A percentile compares a stretch with the other conserved stretches of the same genome.
phyloP scores from a whole-genome alignment of 805 yeast genomes.

The Ogataea nakhonphanomensis region DNA sequence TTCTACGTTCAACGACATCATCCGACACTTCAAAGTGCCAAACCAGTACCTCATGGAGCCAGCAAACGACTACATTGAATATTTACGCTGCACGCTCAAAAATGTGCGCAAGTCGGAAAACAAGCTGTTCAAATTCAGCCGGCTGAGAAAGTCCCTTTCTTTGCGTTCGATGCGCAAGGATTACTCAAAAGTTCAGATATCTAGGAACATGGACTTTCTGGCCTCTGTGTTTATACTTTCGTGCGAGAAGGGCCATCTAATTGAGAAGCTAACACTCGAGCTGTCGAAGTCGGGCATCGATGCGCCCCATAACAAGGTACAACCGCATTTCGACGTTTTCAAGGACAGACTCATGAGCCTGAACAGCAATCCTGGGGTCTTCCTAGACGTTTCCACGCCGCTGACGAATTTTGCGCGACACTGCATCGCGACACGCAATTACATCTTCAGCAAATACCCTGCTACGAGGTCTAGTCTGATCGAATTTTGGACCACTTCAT shows the following conservation, averaged over 20 bases:
- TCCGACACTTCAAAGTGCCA: constrained; percentile 26
- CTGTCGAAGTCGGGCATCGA: constrained; percentile 5
- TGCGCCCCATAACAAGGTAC: constrained; percentile 11
- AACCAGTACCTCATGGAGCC: constrained; percentile 22
- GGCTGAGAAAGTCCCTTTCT: constrained; percentile 6
- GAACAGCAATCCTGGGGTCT: constrained; percentile 10
- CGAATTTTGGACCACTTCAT: constrained; percentile 27
- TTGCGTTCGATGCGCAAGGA: constrained; percentile 5
- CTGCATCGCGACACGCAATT: constrained; percentile 20
- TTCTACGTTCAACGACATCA: constrained; percentile 18
- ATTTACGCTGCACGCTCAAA: constrained; percentile 16
- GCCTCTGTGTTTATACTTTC: constrained; percentile 13
- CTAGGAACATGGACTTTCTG: constrained; percentile 6
- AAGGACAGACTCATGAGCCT: constrained; percentile 6
- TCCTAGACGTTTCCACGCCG: constrained; percentile 25
- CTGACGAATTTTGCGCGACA: constrained; percentile 30
- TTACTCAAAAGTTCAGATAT: constrained; percentile 2
- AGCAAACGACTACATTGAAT: constrained; percentile 17
- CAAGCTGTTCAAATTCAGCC: constrained; percentile 3
- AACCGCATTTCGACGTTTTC: constrained; percentile 11
- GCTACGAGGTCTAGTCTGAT: constrained; percentile 21
- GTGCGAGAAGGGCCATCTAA: constrained; percentile 9
- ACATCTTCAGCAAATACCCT: constrained; percentile 18
- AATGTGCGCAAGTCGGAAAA: constrained; percentile 9
- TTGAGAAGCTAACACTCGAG: constrained; percentile 11